These are phyloP conservation scores for Nakaseomyces delphensis DNA, from an alignment of 1,139 yeast species.

Conservation along the genomic window DNA sequence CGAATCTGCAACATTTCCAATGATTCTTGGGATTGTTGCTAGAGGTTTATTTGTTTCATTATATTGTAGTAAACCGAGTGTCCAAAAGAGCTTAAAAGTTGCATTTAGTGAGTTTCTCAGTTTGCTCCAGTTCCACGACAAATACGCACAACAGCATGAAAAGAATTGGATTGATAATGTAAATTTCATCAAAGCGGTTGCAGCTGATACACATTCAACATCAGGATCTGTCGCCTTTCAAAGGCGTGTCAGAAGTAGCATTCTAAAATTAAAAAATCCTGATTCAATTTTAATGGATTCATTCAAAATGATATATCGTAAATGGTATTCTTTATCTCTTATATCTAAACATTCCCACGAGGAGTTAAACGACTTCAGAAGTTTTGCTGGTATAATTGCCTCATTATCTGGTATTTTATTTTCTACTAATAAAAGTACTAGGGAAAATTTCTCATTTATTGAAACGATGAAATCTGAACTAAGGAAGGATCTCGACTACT, in stretches of 20 bases:
- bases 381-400: constrained; percentile 54
- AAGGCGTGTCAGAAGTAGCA: constrained; percentile 49
- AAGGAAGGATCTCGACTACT: constrained; percentile 42
- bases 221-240: constrained; percentile 74
- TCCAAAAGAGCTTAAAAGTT: constrained; percentile 15
- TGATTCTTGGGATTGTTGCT: constrained; percentile 24
- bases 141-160: constrained; percentile 13
- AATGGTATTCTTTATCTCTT: constrained; percentile 39
- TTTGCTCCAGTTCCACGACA: constrained; percentile 14
- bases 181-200: constrained; percentile 42
- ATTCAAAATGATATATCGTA: constrained; percentile 51
- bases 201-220: constrained; percentile 51
- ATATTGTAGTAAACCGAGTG: constrained; percentile 15
- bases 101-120: constrained; percentile 14
- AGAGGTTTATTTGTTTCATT: constrained; percentile 25
- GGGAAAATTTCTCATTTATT: constrained; percentile 24
- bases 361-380: constrained; percentile 41
- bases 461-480: constrained; percentile 32
- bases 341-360: constrained; percentile 21
- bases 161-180: constrained; percentile 31
- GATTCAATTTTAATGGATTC: constrained; percentile 52
- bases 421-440: constrained; percentile 29
- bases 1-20: constrained; percentile 19
- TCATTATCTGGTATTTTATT: constrained; percentile 50
- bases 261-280: constrained; percentile 51